Conservation (phyloP, 805 yeast genomes). For the Kurtzmaniella fragi region DNA sequence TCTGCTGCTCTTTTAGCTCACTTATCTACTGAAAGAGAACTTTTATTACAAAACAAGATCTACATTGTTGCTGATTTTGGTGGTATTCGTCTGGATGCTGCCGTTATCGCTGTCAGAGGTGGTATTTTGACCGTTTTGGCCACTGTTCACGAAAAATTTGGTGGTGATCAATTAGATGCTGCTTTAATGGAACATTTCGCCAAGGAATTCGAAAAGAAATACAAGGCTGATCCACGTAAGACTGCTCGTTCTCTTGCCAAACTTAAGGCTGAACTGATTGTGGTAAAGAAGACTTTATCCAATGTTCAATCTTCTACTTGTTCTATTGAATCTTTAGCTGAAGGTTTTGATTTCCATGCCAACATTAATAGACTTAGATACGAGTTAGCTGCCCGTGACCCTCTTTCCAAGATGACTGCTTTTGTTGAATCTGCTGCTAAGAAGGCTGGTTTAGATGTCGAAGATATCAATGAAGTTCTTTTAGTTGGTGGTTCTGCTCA, state of each 20-base stretch:
- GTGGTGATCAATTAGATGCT: conserved; percentile 83
- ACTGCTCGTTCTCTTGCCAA: conserved; percentile 86
- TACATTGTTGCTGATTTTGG: conserved; percentile 96
- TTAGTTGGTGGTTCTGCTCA: conserved; percentile 92
- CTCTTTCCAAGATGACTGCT: conserved; percentile 66
- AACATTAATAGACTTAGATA: conserved; percentile 90
- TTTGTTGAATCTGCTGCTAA: conserved; percentile 71
- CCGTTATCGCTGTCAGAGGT: conserved; percentile 88
- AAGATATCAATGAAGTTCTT: conserved; percentile 87
- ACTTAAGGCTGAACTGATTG: conserved; percentile 74
- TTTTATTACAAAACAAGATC: conserved; percentile 58
- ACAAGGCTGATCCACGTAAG: conserved; percentile 70
- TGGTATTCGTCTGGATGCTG: conserved; percentile 92
- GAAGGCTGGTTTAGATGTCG: conserved; percentile 79
- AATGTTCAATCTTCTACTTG: conserved; percentile 85
- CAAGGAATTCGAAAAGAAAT: conserved; percentile 89
- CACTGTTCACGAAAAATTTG: conserved; percentile 80
- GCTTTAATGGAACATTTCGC: conserved; percentile 80
- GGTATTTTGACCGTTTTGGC: conserved; percentile 88
- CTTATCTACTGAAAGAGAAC: conserved; percentile 44
- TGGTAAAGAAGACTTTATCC: conserved; percentile 86
- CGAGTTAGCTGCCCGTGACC: conserved; percentile 80
- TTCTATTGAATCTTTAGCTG: conserved; percentile 91
- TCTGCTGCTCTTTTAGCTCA: conserved; percentile 87
- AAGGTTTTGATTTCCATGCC: conserved; percentile 90